Conservation (phyloP, 305 asterid species). For the Rubia tinctorum region DNA sequence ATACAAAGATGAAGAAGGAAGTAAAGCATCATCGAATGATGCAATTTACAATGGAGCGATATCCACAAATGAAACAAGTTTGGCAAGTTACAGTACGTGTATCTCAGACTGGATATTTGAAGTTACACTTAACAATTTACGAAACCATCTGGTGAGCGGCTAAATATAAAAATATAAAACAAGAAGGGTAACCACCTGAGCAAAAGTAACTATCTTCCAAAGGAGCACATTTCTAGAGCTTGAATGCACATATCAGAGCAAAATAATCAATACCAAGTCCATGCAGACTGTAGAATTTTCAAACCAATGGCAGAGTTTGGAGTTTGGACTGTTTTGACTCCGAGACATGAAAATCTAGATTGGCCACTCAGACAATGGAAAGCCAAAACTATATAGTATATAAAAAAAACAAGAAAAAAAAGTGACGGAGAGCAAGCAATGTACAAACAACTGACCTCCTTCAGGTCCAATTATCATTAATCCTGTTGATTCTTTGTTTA, state of each 20-base stretch:
- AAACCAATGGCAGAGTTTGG: neutral
- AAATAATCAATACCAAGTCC: neutral
- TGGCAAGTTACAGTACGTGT: neutral
- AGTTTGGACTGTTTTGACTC: neutral
- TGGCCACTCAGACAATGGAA: slow-evolving; percentile 10
- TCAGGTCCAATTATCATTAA: slow-evolving; percentile 88
- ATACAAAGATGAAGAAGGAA: neutral
- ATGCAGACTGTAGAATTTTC: neutral
- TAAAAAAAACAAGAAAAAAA: neutral
- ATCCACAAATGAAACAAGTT: neutral
- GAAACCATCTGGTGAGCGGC: neutral
- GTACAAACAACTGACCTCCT: slow-evolving; percentile 64
- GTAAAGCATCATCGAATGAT: neutral
- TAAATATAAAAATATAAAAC: neutral
- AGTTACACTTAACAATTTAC: neutral
- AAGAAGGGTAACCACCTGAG: neutral
- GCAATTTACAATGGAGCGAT: neutral
- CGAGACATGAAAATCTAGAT: neutral
- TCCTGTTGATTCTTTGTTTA: slow-evolving; percentile 48
- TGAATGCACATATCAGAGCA: neutral
- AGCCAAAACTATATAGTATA: slow-evolving; percentile 3
- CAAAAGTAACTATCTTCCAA: neutral
- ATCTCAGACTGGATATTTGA: neutral
- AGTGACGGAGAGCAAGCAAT: neutral
- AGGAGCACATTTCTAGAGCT: neutral